phyloP scores from a whole-genome alignment of 2,329 filamentous ascomycete genomes.

The Alternaria gansuensis region DNA sequence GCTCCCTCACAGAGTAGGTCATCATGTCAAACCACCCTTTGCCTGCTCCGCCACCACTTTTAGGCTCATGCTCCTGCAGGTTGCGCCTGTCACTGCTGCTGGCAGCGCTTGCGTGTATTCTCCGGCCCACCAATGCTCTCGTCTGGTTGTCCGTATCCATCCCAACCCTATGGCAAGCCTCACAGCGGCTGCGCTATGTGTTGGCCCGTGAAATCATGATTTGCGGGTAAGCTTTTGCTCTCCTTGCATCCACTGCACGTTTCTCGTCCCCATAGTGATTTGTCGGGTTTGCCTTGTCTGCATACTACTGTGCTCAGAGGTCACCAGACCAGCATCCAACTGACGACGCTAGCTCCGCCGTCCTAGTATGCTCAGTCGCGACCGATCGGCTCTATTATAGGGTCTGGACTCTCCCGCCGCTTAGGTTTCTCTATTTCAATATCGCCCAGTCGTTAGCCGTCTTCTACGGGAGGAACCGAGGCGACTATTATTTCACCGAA shows the following conservation, averaged over 20 bases:
- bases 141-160: slow-evolving; percentile 78
- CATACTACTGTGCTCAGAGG: slow-evolving; percentile 18
- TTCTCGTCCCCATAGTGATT: slow-evolving; percentile 13
- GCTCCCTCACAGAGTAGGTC: slow-evolving; percentile 42
- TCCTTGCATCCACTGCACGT: slow-evolving; percentile 27
- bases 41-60: slow-evolving; percentile 15
- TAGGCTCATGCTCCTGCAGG: slow-evolving; percentile 44
- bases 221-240: slow-evolving; percentile 60
- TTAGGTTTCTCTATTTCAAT: slow-evolving; percentile 91
- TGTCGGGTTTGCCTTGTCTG: slow-evolving; percentile 11
- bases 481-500: slow-evolving; percentile 93
- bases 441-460: slow-evolving; percentile 84
- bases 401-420: slow-evolving; percentile 85
- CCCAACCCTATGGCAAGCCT: slow-evolving; percentile 60
- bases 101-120: slow-evolving; percentile 81
- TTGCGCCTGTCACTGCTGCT: slow-evolving; percentile 70
- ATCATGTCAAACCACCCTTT: slow-evolving; percentile 14
- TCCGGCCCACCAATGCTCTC: slow-evolving; percentile 88
- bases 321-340: slow-evolving; percentile 28
- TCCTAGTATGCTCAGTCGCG: slow-evolving; percentile 70
- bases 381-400: slow-evolving; percentile 84
- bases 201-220: slow-evolving; percentile 71
- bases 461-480: slow-evolving; percentile 90
- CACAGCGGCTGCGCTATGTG: slow-evolving; percentile 57
- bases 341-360: slow-evolving; percentile 57